Evolutionary conservation across 176 grass and related monocot species (phyloP), one percentile per base, ranked within the genome.

Genomic region (Hsuehochloa calcarea): DNA sequence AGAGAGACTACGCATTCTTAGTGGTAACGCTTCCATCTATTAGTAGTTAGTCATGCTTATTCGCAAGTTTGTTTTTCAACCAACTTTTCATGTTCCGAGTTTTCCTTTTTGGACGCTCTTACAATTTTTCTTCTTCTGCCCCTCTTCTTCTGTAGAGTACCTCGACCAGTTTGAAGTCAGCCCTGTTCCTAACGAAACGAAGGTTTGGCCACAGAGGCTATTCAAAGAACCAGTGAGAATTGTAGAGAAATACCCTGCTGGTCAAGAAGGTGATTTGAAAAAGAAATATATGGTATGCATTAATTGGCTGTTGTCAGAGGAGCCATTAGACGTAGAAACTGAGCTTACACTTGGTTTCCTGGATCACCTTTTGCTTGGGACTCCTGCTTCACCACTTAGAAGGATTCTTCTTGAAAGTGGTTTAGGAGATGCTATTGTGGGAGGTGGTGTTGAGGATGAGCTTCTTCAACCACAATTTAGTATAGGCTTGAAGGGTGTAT

Each of bases 201-300:
- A 96, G 80, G 62, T 96, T 88, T 72, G 77, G 58, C 84, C 91
- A 40, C 96, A 99, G 77, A 99, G 83, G 87, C 78, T 99, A 70
- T 96, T 99, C 88, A 94, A 92, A 77, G 81, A 92, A 68, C 90
- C 93, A 63, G 79, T 89, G 38, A 90, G 90, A 35, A 82, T 99
- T 43, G 50, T 92, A 82, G 93, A 96, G 88, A 99, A 99, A 76
- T 99, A 96, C 71, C 93, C 96, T 74, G 87, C 78, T 75, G 88
- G 93, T 75, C 80, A 95, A 85, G 91, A 93, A 72, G 88, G 90
- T 19, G 93, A 99, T 72, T 80, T 96, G 81, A 91, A 93, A 80
- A 96, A 96, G 88, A 99, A 99, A 81, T 88, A 92, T 86, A 99
- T 99, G 93, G 88, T 99, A 15, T 99, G 93, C 84, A 81, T 92